Evolutionary conservation across 1,139 yeast species (phyloP).

Genomic region (Zygosaccharomyces sapae): DNA sequence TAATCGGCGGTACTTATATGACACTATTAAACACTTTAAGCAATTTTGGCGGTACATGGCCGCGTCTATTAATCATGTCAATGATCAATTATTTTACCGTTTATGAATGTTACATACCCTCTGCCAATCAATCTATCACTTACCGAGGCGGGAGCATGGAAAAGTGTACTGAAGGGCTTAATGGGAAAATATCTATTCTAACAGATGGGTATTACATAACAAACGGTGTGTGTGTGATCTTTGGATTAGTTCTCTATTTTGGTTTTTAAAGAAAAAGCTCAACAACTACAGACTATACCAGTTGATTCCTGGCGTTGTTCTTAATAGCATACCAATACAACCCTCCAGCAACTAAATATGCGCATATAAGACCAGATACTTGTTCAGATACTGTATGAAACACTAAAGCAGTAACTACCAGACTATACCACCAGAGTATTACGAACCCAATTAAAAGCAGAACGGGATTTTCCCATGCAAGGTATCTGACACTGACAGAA

Average conservation of each 20-base stretch:
- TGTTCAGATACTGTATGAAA: conserved; percentile 75
- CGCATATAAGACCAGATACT: conserved; percentile 28
- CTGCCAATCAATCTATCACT: conserved; percentile 10
- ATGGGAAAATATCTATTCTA: conserved; percentile 33
- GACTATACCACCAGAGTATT: conserved; percentile 79
- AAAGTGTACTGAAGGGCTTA: conserved; percentile 16
- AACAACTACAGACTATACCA: conserved; percentile 36
- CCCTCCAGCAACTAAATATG: conserved; percentile 26
- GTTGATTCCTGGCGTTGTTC: conserved; percentile 37
- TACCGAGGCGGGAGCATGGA: conserved; percentile 52
- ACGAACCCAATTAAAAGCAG: conserved; percentile 45
- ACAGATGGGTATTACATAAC: conserved; percentile 85
- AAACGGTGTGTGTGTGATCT: conserved; percentile 60
- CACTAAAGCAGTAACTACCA: conserved; percentile 74
- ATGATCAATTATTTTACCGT: conserved; percentile 75
- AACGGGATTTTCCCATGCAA: conserved; percentile 42
- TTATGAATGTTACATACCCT: conserved; percentile 48
- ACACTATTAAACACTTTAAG: conserved; percentile 88
- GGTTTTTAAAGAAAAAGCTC: conserved; percentile 60
- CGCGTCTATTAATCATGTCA: conserved; percentile 68
- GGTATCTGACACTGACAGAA: conserved; percentile 24
- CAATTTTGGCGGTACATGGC: conserved; percentile 98
- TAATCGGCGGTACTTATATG: conserved; percentile 97
- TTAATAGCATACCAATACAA: conserved; percentile 16
- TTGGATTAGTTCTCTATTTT: conserved; percentile 63